A percentile compares a stretch with the other conserved stretches of the same genome.
Evolutionary conservation across 2,329 filamentous ascomycete genomes (phyloP).

Genomic region (Magnaporthiopsis rhizophila): DNA sequence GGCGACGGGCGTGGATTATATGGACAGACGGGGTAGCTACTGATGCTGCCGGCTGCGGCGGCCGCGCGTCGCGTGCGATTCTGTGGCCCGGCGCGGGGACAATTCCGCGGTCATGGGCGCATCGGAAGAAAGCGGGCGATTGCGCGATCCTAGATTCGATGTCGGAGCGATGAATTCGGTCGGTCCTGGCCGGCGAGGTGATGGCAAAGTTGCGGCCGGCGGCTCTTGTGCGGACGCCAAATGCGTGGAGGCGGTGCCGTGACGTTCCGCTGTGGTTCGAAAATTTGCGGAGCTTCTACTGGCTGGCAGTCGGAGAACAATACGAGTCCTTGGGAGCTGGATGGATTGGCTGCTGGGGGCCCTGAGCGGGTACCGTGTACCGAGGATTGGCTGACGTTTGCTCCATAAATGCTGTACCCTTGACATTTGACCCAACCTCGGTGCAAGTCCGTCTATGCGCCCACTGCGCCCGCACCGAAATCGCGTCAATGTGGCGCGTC

Average conservation of each 20-base stretch:
- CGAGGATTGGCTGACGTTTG: not conserved
- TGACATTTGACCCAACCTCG: not conserved
- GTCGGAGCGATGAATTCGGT: constrained; percentile 36
- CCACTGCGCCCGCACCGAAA: not conserved
- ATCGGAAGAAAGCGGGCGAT: constrained; percentile 26
- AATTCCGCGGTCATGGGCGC: constrained; percentile 33
- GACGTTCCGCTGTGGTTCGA: constrained; percentile 5
- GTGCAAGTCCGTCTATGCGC: too few relatives aligned
- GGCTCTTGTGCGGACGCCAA: constrained; percentile 3
- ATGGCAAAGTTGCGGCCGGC: constrained; percentile 9
- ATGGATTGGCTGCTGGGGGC: too few relatives aligned
- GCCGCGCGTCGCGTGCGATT: constrained; percentile 35
- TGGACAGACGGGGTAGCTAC: constrained; percentile 20
- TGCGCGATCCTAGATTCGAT: constrained; percentile 34
- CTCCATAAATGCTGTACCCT: too few relatives aligned
- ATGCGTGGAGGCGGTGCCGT: constrained; percentile 3
- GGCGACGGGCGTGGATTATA: constrained; percentile 14
- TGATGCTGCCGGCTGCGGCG: constrained; percentile 3
- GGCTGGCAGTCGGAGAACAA: not conserved
- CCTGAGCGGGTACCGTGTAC: not conserved
- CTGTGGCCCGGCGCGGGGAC: constrained; percentile 36
- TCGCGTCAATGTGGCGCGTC: not conserved
- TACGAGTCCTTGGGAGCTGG: not conserved
- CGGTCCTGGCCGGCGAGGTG: constrained; percentile 26
- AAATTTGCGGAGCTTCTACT: constrained; percentile 2